Base-by-base conservation (phyloP, 768 basidiomycete genomes). In the Lentinula sp. region DNA sequence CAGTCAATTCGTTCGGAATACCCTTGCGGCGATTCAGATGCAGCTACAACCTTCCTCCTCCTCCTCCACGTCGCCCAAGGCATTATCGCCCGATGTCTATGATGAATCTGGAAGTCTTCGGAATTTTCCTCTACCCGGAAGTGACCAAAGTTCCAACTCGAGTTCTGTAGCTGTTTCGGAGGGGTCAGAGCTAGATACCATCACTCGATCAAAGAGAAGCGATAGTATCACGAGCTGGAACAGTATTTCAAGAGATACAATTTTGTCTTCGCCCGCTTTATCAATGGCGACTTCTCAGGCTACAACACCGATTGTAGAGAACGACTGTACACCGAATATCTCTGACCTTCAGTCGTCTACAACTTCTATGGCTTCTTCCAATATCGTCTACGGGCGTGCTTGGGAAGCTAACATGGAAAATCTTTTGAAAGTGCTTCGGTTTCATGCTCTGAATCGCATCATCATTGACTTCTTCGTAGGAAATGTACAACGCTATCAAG, bases 401-500 rank as follows among this genome's bases (percentile, higher is more conserved):
- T 95, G 93, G 93, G 93, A 96, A 69, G 71, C 69, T 12, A 95
- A 96, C 60, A 87, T 98, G 82, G 95, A 98, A 73, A 81, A 66
- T 61, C 68, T 92, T 64, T 83, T 99, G 64, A 95, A 93, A 82
- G 93, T 92, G 28, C 49, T 43, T 75, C 66, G 12, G 51, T 61
- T 36, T 6, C 13, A 39, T 55, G 43, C 56, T 45, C 50, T 35
- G 15, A 23, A 33, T 51, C 50, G 56, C 52, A 39, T 53, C 37
- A 36, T 23, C 39, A 60, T 23, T 20, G 23, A 28, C 59, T 46
- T 60, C 61, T 64, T 52, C 57, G 1, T 65, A 95, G 92, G 97
- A 99, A 69, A 96, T 99, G 82, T 99, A 95, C 77, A 84, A 80
- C 66, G 88, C 94, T 7, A 87, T 98, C 74, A 95, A 95, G 76